phyloP scores from a whole-genome alignment of 2,329 filamentous ascomycete genomes.

The Fusarium hostae region DNA sequence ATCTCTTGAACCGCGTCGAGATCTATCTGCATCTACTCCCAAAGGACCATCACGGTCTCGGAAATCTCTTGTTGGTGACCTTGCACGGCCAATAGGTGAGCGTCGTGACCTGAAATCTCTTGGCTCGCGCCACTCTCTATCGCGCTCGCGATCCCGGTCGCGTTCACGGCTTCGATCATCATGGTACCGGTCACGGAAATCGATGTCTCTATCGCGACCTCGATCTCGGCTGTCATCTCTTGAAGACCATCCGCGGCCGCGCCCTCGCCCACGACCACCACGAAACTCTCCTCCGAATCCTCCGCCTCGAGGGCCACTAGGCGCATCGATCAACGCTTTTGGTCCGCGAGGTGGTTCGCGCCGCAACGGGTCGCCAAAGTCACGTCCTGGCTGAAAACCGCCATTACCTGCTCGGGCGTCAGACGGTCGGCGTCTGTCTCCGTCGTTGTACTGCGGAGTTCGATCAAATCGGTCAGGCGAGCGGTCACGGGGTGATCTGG shows the following conservation, averaged over 20 bases:
- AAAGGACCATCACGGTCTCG: conserved; percentile 70
- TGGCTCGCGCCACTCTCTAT: conserved; percentile 58
- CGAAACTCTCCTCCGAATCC: conserved; percentile 74
- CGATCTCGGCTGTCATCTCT: conserved; percentile 72
- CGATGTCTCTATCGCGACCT: conserved; percentile 68
- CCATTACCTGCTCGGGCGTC: conserved; percentile 67
- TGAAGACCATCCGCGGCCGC: conserved; percentile 65
- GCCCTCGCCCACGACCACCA: conserved; percentile 62
- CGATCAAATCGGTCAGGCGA: conserved; percentile 74
- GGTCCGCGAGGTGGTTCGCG: conserved; percentile 85
- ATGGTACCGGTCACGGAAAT: conserved; percentile 69
- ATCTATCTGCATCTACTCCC: conserved; percentile 73
- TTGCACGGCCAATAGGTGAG: conserved; percentile 68
- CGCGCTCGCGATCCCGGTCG: conserved; percentile 66
- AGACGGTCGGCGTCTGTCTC: conserved; percentile 76
- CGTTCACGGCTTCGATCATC: conserved; percentile 70
- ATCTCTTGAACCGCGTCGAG: conserved; percentile 76
- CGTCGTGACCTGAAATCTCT: conserved; percentile 59
- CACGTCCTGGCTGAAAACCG: conserved; percentile 70
- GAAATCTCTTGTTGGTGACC: conserved; percentile 75
- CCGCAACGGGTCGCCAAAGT: conserved; percentile 66
- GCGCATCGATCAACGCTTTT: conserved; percentile 78
- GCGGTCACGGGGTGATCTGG: conserved; percentile 74
- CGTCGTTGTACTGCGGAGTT: conserved; percentile 66
- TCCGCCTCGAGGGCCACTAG: conserved; percentile 74